Base-by-base conservation (phyloP, 140 eudicot genomes). In the Senecio squalidus region DNA sequence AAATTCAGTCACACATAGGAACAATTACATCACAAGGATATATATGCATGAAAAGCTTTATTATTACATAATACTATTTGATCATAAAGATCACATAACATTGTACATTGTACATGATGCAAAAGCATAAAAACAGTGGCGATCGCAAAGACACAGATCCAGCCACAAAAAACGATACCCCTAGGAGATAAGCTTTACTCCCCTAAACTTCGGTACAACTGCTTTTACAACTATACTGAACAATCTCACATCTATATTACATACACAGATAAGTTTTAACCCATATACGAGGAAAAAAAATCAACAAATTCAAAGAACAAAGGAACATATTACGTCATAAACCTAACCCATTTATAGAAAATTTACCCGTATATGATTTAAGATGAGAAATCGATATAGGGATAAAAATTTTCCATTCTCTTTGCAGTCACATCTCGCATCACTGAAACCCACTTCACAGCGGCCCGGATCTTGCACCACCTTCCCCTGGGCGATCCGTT, bases 381-480 rank as follows among this genome's bases (percentile, higher is more conserved):
- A 4, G 33, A 24, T 61, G 24, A 61, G n/a, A 55, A 39, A 65
- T 58, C 56, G 22, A 28, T 54, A 66, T 53, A 74, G 3, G 72
- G 33, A 34, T 25, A 51, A 23, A 57, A 6, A 2, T 62, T 53
- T 8, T 71, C 80, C 62, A 33, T 68, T 65, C 41, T 74, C 68
- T 68, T 74, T 6, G 80, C 75, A 22, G 80, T 72, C 62, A 74
- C 80, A 17, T 68, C 71, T 15, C 80, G 71, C 51, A 75, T 61
- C 4, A 74, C 75, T 1, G 78, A 78, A 34, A 44, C 76, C 96
- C 94, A 91, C 69, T 80, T 91, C 5, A 91, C 66, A 50, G 83
- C 90, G 36, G 94, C 98, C 13, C 92, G 75, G 27, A 74, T 62
- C 78, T 82, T 89, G 59, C 84, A 80, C 98, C 98, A 86, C 67